Percentiles rank a stretch among this genome's conserved stretches.
These are phyloP conservation scores for Cadophora sp. DNA, from an alignment of 2,329 filamentous ascomycete genomes.

Conservation along the genomic window DNA sequence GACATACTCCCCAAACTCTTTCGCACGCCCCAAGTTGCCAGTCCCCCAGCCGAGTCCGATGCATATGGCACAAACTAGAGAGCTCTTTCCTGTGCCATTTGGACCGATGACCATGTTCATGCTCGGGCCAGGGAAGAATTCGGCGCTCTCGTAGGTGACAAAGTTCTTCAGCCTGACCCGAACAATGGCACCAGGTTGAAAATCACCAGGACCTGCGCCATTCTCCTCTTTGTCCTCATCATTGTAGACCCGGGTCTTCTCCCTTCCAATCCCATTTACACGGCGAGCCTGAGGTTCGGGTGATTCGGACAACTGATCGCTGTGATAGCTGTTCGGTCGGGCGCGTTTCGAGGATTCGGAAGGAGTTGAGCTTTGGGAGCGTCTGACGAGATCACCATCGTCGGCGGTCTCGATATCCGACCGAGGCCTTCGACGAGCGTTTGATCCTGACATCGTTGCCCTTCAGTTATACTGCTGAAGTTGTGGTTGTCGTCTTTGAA, in stretches of 20 bases:
- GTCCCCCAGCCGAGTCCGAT: constrained; percentile 87
- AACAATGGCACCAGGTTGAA: constrained; percentile 74
- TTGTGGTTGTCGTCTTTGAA: background rate
- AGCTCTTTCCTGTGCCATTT: constrained; percentile 98
- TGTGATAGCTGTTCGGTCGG: constrained; percentile 33
- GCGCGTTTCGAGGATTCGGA: constrained; percentile 37
- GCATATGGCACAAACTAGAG: constrained; percentile 95
- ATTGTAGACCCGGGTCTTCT: constrained; percentile 11
- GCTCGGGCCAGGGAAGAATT: constrained; percentile 89
- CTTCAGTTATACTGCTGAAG: background rate
- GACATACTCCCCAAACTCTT: constrained; percentile 86
- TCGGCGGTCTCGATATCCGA: constrained; percentile 39
- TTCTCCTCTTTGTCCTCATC: constrained; percentile 26
- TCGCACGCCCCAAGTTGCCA: constrained; percentile 83
- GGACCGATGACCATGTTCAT: constrained; percentile 99
- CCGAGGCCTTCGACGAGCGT: constrained; percentile 30
- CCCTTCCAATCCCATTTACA: background rate
- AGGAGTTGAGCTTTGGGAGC: constrained; percentile 32
- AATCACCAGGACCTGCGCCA: constrained; percentile 14
- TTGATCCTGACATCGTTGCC: background rate
- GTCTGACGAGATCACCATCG: constrained; percentile 32
- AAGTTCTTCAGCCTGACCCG: constrained; percentile 88
- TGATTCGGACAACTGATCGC: constrained; percentile 25
- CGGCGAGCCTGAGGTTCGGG: constrained; percentile 16
- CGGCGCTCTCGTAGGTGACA: constrained; percentile 91